These are phyloP conservation scores for Dianthus caryophyllus DNA, from an alignment of 148 eudicot species.

Conservation along the genomic window DNA sequence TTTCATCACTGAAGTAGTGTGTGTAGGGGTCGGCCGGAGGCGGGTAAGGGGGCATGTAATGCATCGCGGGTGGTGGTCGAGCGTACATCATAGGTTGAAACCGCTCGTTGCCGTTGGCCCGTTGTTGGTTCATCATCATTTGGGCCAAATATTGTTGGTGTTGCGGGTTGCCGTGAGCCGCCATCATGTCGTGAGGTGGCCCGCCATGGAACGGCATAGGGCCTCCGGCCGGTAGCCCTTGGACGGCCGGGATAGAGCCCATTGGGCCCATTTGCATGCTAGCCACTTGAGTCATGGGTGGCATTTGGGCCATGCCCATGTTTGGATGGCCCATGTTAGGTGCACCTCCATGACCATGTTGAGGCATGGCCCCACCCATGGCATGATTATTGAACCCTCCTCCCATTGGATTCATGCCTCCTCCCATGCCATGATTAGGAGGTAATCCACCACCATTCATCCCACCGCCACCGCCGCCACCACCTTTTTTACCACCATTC, in stretches of 20 bases:
- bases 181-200: conserved; percentile 48
- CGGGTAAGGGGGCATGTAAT: conserved; percentile 61
- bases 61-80: conserved; percentile 65
- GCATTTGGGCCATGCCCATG: conserved; percentile 47
- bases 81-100: conserved; percentile 98
- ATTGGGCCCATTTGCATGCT: conserved; percentile 61
- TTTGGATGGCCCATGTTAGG: conserved; percentile 33
- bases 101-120: conserved; percentile 66
- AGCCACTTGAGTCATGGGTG: conserved; percentile 55
- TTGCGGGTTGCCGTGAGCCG: conserved; percentile 51
- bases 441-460: conserved; percentile 23
- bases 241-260: conserved; percentile 55
- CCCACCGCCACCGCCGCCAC: conserved; percentile 31
- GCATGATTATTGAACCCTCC: conserved; percentile 30
- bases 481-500: conserved; percentile 17
- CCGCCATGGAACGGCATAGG: conserved; percentile 45
- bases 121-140: conserved; percentile 93
- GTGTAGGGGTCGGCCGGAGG: conserved; percentile 62
- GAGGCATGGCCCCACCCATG: conserved; percentile 25
- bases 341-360: conserved; percentile 31
- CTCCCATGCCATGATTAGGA: conserved; percentile 27
- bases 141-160: conserved; percentile 70
- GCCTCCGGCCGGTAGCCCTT: conserved; percentile 60
- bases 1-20: conserved; percentile 73
- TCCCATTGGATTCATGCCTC: conserved; percentile 35